Evolutionary conservation across 2,329 filamentous ascomycete genomes (phyloP), one percentile per base, ranked within the genome.

Genomic region (Emergomyces orientalis): DNA sequence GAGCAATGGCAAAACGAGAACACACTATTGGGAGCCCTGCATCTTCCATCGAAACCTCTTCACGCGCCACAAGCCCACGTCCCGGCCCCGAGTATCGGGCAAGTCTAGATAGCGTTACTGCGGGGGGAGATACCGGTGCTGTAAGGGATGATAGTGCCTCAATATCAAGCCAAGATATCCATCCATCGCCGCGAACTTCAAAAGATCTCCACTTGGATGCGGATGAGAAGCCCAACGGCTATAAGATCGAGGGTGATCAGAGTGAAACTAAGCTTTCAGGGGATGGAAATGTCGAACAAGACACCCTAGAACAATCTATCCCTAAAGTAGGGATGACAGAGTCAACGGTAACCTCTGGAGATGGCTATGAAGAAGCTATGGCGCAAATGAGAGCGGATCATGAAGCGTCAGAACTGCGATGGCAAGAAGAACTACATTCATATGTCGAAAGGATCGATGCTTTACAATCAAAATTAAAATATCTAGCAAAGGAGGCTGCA

Each of bases 361-460:
- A 70, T 47, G 74, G 76, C 37, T 70, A 81, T 17, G 77, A 81
- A 60, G 69, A 74, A 2, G 76, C 79, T 25, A 75, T 85, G 49
- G 71, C 77, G 6, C 75, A 79, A 52, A 73, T 85, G 65, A 79
- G 78, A 69, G 71, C 80, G 70, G 76, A 81, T 60, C 77, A 84
- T 56, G 77, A 80, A 57, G 75, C 78, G 37, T 79, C 79, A 0
- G 78, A 85, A 63, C 76, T 77, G 41, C 83, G 86, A 65, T 85
- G 90, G 67, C 88, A 93, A 63, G 90, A 94, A 69, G 94, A 97
- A 72, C 82, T 91, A 49, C 86, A 94, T 69, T 83, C 83, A 58
- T 90, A 96, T 66, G 83, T 93, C 7, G 94, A 99, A 75, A 86
- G 89, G 43, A 94, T 97, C 62, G 94, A 99, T 78, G 89, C 92